A percentile compares a stretch with the other conserved stretches of the same genome.
Conservation (phyloP, 2,329 filamentous ascomycete species). For the Hawksworthiomyces lignivorus region DNA sequence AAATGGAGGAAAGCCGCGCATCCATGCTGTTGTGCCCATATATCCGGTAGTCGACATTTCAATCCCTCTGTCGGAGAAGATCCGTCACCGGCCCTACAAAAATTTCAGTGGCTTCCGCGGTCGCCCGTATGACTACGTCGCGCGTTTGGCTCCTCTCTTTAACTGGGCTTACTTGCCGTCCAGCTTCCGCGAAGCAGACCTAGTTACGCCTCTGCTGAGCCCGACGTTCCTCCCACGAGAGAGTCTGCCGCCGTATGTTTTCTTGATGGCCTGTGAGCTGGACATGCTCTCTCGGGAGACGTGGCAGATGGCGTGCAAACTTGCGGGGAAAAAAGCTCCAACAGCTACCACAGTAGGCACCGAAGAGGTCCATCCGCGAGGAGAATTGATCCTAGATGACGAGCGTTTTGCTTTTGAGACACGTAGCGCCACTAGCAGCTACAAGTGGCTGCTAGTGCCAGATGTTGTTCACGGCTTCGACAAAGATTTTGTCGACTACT, state of each 20-base stretch:
- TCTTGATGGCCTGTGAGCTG: slow-evolving; percentile 35
- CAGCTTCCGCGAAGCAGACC: slow-evolving; percentile 23
- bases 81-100: slow-evolving; percentile 28
- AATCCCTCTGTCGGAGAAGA: slow-evolving; percentile 22
- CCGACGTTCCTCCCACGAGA: slow-evolving; percentile 26
- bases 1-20: too few species aligned
- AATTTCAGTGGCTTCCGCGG: slow-evolving; percentile 21
- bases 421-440: slow-evolving; percentile 16
- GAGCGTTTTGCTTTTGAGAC: slow-evolving; percentile 30
- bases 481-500: slow-evolving; percentile 17
- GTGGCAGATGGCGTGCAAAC: slow-evolving; percentile 28
- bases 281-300: slow-evolving; percentile 38
- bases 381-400: slow-evolving; percentile 18
- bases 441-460: slow-evolving; percentile 35
- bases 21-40: slow-evolving; percentile 31
- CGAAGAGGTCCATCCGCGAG: slow-evolving; percentile 18
- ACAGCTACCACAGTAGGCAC: too few species aligned
- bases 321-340: too few species aligned
- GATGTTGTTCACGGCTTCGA: slow-evolving; percentile 35
- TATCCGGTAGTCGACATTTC: slow-evolving; percentile 38
- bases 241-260: slow-evolving; percentile 33
- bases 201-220: slow-evolving; percentile 33
- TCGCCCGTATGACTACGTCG: slow-evolving; percentile 20
- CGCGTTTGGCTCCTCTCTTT: slow-evolving; percentile 24
- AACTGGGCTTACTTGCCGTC: slow-evolving; percentile 33